These are phyloP conservation scores for Xylariales sp. DNA, from an alignment of 2,329 filamentous ascomycete species.

Conservation along the genomic window DNA sequence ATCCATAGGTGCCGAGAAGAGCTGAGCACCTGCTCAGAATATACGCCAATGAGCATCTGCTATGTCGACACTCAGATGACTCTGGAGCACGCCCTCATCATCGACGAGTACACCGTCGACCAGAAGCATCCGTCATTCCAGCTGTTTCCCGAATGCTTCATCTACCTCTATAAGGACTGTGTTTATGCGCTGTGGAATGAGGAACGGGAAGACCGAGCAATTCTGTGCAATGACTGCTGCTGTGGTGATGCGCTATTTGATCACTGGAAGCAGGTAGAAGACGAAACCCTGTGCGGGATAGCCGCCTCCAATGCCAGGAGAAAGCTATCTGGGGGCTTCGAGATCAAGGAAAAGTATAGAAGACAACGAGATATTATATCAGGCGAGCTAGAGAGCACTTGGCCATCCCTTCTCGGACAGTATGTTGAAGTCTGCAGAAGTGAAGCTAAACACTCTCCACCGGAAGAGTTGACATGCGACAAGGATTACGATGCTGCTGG, in stretches of 20 bases:
- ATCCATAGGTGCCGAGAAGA: neutral
- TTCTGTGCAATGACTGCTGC: neutral
- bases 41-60: neutral
- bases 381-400: neutral
- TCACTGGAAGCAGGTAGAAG: neutral
- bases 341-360: neutral
- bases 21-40: neutral
- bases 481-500: no score
- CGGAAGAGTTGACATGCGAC: no score
- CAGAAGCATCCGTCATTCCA: neutral
- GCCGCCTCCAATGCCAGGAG: neutral
- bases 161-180: neutral
- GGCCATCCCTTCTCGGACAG: neutral
- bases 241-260: neutral
- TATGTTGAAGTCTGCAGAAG: no score
- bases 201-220: neutral
- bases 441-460: no score
- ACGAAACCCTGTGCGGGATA: neutral
- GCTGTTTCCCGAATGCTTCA: neutral
- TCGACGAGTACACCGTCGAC: neutral
- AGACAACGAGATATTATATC: no score
- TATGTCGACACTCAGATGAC: neutral
- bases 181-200: neutral
- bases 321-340: constrained; percentile 2
- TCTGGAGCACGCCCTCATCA: neutral